Conservation (phyloP, 768 basidiomycete species). For the Lactarius trivialis region DNA sequence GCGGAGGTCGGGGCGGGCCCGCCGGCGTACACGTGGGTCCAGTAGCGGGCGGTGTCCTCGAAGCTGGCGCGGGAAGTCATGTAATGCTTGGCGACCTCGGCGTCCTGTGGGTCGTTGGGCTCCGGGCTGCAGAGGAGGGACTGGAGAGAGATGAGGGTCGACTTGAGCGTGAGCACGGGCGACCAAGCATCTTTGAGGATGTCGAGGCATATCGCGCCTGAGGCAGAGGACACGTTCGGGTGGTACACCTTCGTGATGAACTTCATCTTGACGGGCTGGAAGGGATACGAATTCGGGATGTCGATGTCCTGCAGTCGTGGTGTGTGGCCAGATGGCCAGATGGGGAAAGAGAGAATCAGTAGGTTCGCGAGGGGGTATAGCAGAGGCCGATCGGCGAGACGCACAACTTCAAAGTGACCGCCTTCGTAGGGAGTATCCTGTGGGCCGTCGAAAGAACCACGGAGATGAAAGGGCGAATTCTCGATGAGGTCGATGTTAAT, state of each 20-base stretch:
- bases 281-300: slow-evolving; percentile 87
- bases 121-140: slow-evolving; percentile 90
- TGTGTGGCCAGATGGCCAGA: not conserved
- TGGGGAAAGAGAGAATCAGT: not conserved
- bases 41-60: slow-evolving; percentile 88
- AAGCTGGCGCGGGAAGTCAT: slow-evolving; percentile 83
- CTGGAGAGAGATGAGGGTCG: slow-evolving; percentile 91
- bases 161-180: slow-evolving; percentile 92
- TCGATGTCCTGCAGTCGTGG: slow-evolving; percentile 67
- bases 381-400: slow-evolving; percentile 30
- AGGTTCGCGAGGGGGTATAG: not conserved
- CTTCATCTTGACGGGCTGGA: slow-evolving; percentile 97
- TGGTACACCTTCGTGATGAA: slow-evolving; percentile 97
- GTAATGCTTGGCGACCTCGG: slow-evolving; percentile 96
- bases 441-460: slow-evolving; percentile 86
- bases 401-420: slow-evolving; percentile 84
- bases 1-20: slow-evolving; percentile 41
- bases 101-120: slow-evolving; percentile 95
- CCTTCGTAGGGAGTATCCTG: slow-evolving; percentile 92
- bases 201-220: slow-evolving; percentile 92
- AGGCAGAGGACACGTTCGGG: slow-evolving; percentile 90
- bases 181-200: slow-evolving; percentile 90
- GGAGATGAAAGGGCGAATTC: slow-evolving; percentile 86
- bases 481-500: slow-evolving; percentile 85
- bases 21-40: slow-evolving; percentile 89